Conservation (phyloP, 306 rosid species). For the Vicia sativa region DNA sequence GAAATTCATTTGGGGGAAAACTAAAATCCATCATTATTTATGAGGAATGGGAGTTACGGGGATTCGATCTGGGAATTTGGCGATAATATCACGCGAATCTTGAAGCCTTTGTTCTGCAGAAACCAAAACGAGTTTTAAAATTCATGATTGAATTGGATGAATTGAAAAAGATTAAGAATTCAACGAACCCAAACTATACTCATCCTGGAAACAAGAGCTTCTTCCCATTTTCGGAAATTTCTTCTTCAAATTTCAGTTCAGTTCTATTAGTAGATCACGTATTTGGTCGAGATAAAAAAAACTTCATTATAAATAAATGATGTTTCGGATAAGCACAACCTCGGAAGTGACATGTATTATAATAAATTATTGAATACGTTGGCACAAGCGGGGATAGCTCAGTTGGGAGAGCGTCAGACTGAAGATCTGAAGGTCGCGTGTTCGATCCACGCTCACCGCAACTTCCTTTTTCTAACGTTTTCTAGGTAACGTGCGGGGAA, state of each 20-base stretch:
- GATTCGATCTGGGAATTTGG: conserved; percentile 53
- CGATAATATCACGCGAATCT: conserved; percentile 49
- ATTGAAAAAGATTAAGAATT: not conserved
- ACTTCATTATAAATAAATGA: not conserved
- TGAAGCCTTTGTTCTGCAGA: conserved; percentile 49
- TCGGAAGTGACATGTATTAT: too few species aligned
- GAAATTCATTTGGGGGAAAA: not conserved
- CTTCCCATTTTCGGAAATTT: conserved; percentile 42
- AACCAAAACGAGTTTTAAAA: not conserved
- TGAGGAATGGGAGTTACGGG: conserved; percentile 37
- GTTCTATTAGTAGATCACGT: not conserved
- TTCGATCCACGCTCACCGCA: conserved; percentile 61
- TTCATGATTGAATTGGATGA: not conserved
- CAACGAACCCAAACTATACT: conserved; percentile 43
- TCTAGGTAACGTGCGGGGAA: not conserved
- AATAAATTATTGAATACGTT: too few species aligned
- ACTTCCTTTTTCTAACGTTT: not conserved
- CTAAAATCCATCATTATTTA: not conserved
- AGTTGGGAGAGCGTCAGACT: conserved; percentile 62
- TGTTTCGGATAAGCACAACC: not conserved
- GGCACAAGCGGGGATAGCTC: conserved; percentile 62
- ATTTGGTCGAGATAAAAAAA: not conserved
- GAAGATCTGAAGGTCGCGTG: conserved; percentile 60
- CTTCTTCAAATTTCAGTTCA: not conserved
- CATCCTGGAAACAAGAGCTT: conserved; percentile 44